Evolutionary conservation across 768 basidiomycete species (phyloP).

Genomic region (Suillus decipiens): DNA sequence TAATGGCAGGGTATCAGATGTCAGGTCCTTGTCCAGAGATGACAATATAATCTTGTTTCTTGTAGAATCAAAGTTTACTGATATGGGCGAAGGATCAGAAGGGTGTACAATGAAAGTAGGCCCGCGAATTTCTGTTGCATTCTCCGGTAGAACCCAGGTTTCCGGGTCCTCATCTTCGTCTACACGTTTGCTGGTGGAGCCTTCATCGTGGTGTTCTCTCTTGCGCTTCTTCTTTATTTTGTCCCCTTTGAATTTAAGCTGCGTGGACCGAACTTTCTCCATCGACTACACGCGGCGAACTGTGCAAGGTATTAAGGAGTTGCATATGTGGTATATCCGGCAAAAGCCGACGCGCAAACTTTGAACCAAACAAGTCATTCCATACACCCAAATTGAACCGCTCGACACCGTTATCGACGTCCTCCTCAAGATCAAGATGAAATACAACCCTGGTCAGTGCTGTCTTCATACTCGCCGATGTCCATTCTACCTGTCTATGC

Average conservation of each 20-base stretch:
- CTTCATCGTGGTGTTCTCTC: constrained; percentile 46
- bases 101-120: constrained; percentile 88
- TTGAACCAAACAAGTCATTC: constrained; percentile 39
- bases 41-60: constrained; percentile 71
- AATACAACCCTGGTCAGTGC: constrained; percentile 80
- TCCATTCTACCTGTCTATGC: constrained; percentile 22
- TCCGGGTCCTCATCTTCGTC: constrained; percentile 70
- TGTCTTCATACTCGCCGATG: constrained; percentile 20
- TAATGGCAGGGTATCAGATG: constrained; percentile 39
- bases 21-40: constrained; percentile 61
- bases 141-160: constrained; percentile 78
- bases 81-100: constrained; percentile 76
- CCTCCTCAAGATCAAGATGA: constrained; percentile 76
- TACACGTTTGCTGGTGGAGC: constrained; percentile 44
- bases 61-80: constrained; percentile 76
- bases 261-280: constrained; percentile 64
- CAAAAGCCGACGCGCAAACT: constrained; percentile 27
- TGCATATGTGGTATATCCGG: constrained; percentile 16
- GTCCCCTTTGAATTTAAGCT: constrained; percentile 89
- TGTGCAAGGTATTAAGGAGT: background rate
- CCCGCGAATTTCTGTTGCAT: constrained; percentile 73
- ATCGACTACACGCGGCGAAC: constrained; percentile 24
- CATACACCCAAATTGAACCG: constrained; percentile 23
- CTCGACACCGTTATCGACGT: constrained; percentile 53
- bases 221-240: constrained; percentile 83